These are phyloP conservation scores for Dothistroma septosporum DNA, from an alignment of 2,329 filamentous ascomycete species.

Conservation along the genomic window DNA sequence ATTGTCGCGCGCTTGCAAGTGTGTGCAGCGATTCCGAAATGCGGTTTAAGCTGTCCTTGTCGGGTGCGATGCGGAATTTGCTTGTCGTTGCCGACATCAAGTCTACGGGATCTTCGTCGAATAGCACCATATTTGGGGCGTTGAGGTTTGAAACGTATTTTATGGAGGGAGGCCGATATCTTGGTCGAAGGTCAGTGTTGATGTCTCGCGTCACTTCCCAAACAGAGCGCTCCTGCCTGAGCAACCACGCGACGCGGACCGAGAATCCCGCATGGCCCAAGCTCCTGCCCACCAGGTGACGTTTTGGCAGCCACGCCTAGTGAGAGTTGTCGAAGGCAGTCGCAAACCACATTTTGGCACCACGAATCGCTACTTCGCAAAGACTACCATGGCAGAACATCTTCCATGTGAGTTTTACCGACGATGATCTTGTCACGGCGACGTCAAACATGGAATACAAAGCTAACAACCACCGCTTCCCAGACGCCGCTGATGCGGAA, in stretches of 20 bases:
- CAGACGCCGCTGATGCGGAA: constrained; percentile 97
- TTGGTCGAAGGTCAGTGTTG: neutral
- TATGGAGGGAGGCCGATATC: neutral
- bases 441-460: neutral
- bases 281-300: neutral
- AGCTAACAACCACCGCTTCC: constrained; percentile 28
- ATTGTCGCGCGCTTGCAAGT: constrained; percentile 76
- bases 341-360: constrained; percentile 6
- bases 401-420: constrained; percentile 44
- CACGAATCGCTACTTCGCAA: neutral
- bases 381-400: constrained; percentile 42
- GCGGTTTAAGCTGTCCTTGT: constrained; percentile 77
- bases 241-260: constrained; percentile 5
- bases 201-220: constrained; percentile 8
- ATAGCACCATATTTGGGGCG: constrained; percentile 64
- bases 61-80: constrained; percentile 91
- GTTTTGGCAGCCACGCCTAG: constrained; percentile 1
- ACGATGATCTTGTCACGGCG: neutral
- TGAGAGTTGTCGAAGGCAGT: neutral
- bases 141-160: neutral
- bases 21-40: constrained; percentile 78
- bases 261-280: constrained; percentile 1
- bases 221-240: constrained; percentile 2
- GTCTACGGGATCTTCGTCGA: constrained; percentile 86
- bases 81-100: constrained; percentile 86